Evolutionary conservation across 2,329 filamentous ascomycete genomes (phyloP), one percentile per base, ranked within the genome.

Genomic region (Microcyclosporella mali): DNA sequence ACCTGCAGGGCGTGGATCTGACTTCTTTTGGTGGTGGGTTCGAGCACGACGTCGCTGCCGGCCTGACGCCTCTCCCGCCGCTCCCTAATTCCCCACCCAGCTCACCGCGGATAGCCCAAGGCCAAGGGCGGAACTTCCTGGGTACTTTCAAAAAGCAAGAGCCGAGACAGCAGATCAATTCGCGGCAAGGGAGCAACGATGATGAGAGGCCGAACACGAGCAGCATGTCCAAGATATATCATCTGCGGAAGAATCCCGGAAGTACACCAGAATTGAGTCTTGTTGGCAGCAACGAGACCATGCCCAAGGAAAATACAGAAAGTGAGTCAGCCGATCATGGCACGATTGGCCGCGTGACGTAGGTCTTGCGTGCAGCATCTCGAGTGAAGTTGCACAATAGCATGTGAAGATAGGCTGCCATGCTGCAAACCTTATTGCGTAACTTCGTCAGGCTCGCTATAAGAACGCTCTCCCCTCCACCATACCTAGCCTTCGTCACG

Each of bases 191-290:
- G 41, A 53, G 50, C 36, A 47, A 55, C 39, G 52, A 57, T 29
- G 58, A 60, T 12, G 57, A 64, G 19, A 39, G 51, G 38, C 56
- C 56, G n/a, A 49, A 46, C 14, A 59, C 50, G 32, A 57, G 59
- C 51, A 59, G 56, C 39, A 53, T 61, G 47, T 60, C 55, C 2
- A 59, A 57, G 33, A 43, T 72, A 60, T 63, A 67, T 58, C 55
- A 62, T 19, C 59, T 71, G 43, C 62, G 66, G 39, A 66, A 65
- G 42, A 62, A 61, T 41, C 63, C 67, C n/a, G 69, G 68, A 21
- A 73, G 71, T 29, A 71, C 70, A 37, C 70, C 71, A 33, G 70
- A 73, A 43, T 53, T 74, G 41, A 68, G 62, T 48, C 41, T 63
- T 51, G 50, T 63, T 30, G 54, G 57, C 19, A 60, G 60, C 40